phyloP scores from a whole-genome alignment of 345 rosid genomes.

The Lepidium sativum region DNA sequence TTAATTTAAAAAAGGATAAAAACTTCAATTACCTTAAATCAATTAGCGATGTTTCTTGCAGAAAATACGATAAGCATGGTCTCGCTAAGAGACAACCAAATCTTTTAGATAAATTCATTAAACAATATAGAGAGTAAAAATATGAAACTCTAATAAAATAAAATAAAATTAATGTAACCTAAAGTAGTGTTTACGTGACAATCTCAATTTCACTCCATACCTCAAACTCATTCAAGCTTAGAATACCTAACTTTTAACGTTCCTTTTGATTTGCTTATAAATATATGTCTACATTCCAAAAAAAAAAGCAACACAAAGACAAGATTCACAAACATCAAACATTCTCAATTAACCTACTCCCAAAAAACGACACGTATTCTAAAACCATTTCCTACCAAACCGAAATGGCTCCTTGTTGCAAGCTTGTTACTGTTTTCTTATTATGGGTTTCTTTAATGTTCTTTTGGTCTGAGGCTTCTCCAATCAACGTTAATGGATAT shows the following conservation, averaged over 20 bases:
- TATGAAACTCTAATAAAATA: background rate
- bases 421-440: background rate
- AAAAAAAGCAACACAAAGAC: slow-evolving; percentile 15
- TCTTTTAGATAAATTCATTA: background rate
- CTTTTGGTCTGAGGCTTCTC: slow-evolving; percentile 17
- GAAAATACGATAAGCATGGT: slow-evolving; percentile 21
- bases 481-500: slow-evolving; percentile 13
- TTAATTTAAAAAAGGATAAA: background rate
- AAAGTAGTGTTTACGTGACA: slow-evolving; percentile 26
- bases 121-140: slow-evolving; percentile 3
- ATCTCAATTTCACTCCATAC: slow-evolving; percentile 33
- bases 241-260: slow-evolving; percentile 13
- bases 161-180: background rate
- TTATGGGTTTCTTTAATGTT: slow-evolving; percentile 7
- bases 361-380: slow-evolving; percentile 7
- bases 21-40: slow-evolving; percentile 11
- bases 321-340: slow-evolving; percentile 10
- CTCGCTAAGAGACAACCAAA: slow-evolving; percentile 13
- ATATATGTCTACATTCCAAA: slow-evolving; percentile 7
- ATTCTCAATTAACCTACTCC: background rate
- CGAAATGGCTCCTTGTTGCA: slow-evolving; percentile 15
- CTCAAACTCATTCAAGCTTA: slow-evolving; percentile 24
- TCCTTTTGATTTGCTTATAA: slow-evolving; percentile 23
- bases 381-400: background rate
- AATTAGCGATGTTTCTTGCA: slow-evolving; percentile 28